phyloP scores from a whole-genome alignment of 148 eudicot genomes.

The Drosera capensis region DNA sequence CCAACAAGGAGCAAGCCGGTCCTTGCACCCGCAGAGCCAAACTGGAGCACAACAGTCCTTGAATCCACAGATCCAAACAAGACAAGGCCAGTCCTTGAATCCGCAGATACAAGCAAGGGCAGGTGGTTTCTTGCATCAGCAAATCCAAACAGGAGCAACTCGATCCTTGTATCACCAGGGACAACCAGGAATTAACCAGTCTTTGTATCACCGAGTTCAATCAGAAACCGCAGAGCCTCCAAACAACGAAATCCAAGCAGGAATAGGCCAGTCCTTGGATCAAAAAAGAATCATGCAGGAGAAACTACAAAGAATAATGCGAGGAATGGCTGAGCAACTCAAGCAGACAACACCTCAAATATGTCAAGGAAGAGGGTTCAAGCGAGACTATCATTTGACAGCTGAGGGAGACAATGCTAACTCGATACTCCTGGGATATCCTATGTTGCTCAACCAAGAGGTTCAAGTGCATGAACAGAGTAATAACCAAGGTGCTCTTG shows the following conservation, averaged over 20 bases:
- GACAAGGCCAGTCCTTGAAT: too few relatives aligned
- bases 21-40: neutral
- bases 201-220: too few relatives aligned
- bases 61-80: neutral
- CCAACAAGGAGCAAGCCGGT: neutral
- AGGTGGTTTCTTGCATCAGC: too few relatives aligned
- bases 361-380: slow-evolving; percentile 21
- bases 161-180: too few relatives aligned
- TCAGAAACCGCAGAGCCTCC: slow-evolving; percentile 8
- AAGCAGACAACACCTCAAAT: slow-evolving; percentile 7
- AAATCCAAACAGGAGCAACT: too few relatives aligned
- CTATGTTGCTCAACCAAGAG: slow-evolving; percentile 13
- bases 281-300: slow-evolving; percentile 7
- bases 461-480: slow-evolving; percentile 4
- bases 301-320: slow-evolving; percentile 8
- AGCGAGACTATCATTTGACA: slow-evolving; percentile 13
- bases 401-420: slow-evolving; percentile 5
- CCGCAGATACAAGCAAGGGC: too few relatives aligned
- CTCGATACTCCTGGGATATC: slow-evolving; percentile 6
- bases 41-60: neutral
- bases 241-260: slow-evolving; percentile 9
- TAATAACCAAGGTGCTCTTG: slow-evolving; percentile 6
- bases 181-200: too few relatives aligned
- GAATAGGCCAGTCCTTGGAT: slow-evolving; percentile 5
- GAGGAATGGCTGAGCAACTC: slow-evolving; percentile 9